Base-by-base conservation (phyloP, 352 stramenopile species). In the Globisporangium iwayamae region DNA sequence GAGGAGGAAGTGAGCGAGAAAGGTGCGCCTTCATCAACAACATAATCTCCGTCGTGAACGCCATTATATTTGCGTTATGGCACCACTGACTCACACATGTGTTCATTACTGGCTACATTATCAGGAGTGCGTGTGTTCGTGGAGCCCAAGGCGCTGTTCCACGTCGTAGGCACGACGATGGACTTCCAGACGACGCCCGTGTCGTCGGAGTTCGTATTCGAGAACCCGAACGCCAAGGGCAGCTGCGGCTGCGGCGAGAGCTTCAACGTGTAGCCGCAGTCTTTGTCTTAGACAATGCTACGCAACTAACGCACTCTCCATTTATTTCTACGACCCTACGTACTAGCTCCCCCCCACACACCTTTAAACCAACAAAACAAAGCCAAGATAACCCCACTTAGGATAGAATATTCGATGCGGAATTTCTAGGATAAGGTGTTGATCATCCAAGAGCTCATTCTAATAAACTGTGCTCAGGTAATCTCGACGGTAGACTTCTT, bases 161-260 rank as follows among this genome's bases (percentile, higher is more conserved):
- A 98, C 82, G 91, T 99, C 30, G 96, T 99, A 16, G 98, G 98
- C 51, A 99, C 97, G 48, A 96, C 87, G 28, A 99, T 99, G 97
- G 98, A 99, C 76, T 99, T 95, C 74, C 88, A 98, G 80, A 96
- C 97, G 69, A 98, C 94, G 54, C 97, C 98, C 57, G 86, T 99
- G 57, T 95, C 90, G 30, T 94, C 94, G 45, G 97, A 99, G 78
- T 99, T 99, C 66, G 98, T 98, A 13, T 99, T 99, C 75, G 94
- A 98, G 48, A 99, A 99, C 83, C 98, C 98, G n/a, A 99, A 99
- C 79, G 96, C 95, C 18, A 99, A 99, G 79, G 97, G 97, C 38
- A 94, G 96, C 75, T 99, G 98, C 79, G 98, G 98, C 8, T 99
- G 98, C 74, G 98, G 98, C 45, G 98, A 99, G 81, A 98, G 92